Percentiles rank a stretch among this genome's conserved stretches.
Evolutionary conservation across 495 filamentous ascomycete genomes (phyloP).

Genomic region (Aspergillus sclerotiicarbonarius): DNA sequence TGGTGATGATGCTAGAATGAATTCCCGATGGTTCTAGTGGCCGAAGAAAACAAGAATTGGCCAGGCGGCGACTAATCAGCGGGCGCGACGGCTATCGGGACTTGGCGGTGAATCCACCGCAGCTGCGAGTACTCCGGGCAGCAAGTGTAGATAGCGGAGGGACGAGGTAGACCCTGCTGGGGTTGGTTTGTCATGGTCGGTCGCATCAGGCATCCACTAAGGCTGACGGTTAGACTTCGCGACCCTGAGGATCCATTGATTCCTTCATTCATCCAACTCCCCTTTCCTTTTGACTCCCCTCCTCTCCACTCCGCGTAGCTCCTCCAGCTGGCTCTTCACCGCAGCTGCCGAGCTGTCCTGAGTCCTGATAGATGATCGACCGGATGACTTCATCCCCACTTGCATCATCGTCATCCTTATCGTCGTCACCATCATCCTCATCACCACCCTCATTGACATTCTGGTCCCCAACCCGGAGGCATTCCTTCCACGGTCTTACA

Average conservation of each 20-base stretch:
- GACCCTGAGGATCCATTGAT: neutral
- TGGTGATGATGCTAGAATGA: neutral
- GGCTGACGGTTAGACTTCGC: neutral
- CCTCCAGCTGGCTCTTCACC: too few relatives aligned
- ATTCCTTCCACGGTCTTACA: neutral
- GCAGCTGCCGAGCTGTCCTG: too few relatives aligned
- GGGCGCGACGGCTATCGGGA: neutral
- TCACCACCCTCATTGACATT: neutral
- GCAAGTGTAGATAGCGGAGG: neutral
- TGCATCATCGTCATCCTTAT: neutral
- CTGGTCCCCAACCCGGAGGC: neutral
- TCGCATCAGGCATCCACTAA: neutral
- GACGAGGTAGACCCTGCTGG: neutral
- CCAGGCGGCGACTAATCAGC: neutral
- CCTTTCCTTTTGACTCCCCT: neutral
- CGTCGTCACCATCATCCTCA: neutral
- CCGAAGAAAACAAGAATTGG: neutral
- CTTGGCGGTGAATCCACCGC: neutral
- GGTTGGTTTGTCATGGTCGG: too few relatives aligned
- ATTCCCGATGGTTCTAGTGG: neutral
- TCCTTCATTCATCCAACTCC: neutral
- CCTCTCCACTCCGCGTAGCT: too few relatives aligned
- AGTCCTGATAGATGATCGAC: neutral
- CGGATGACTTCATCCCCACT: slow-evolving; percentile 2
- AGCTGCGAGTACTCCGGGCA: neutral